Evolutionary conservation across 352 stramenopile genomes (phyloP), one percentile per base, ranked within the genome.

Genomic region (Discostella stelligera): DNA sequence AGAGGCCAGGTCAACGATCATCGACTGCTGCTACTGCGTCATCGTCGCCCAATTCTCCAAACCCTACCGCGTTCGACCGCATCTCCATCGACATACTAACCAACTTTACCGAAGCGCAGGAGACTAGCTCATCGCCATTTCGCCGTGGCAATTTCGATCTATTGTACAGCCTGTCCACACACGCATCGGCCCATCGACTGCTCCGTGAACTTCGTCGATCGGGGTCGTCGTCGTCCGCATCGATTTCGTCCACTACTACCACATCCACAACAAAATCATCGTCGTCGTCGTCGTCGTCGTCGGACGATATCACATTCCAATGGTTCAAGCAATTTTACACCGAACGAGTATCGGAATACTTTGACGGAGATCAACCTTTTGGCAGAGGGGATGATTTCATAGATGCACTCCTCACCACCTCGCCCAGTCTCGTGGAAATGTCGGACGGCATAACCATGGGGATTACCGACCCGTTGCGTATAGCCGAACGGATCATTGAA

Each of bases 371-470:
- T 60, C 76, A 86, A 74, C 20, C 49, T 8, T 90, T 86, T 69
- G 80, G 80, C 37, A 74, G 84, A 66, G 80, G 79, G 10, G 86
- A 92, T 76, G 79, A 90, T 64, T 92, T 92, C 65, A 79, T 90
- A 39, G 75, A 92, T 60, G 78, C 79, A 55, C 77, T 92, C 44
- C 64, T 92, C n/a, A 27, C 74, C 11, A 79, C 68, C 4, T 50
- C 82, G 6, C 84, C 83, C 23, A 61, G 11, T 16, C 53, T 61
- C 23, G 53, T 61, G 53, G 53, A 37, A 16, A 32, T 27, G 23
- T 25, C 41, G 3, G 77, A 71, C 50, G 72, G 56, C 14, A 79
- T 54, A 37, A 52, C 67, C 14, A 10, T 85, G 0, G 71, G 58
- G 25, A 73, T 89, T 8, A 70, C 84, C 5, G 79, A 90, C 77